Conservation (phyloP, 179 eudicot genomes). For the Beta macrorhiza region DNA sequence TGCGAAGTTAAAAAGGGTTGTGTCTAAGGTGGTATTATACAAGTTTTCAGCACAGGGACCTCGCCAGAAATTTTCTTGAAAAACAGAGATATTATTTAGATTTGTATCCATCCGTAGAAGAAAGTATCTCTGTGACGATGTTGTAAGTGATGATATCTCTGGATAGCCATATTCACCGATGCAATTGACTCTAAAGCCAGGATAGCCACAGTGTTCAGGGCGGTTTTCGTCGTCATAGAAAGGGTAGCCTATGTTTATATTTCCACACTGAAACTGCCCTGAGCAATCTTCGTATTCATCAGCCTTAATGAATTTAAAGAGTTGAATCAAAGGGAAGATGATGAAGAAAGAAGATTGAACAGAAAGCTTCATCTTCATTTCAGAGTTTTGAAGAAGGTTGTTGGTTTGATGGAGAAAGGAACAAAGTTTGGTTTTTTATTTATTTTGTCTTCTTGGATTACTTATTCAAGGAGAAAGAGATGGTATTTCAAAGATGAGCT, state of each 20-base stretch:
- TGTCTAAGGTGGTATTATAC: constrained; percentile 34
- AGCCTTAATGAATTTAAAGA: constrained; percentile 7
- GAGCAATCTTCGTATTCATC: constrained; percentile 25
- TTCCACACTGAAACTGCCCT: constrained; percentile 24
- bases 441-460: neutral
- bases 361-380: constrained; percentile 1
- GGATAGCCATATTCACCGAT: neutral
- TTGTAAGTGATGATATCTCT: neutral
- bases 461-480: neutral
- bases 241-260: constrained; percentile 33
- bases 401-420: neutral
- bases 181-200: constrained; percentile 35
- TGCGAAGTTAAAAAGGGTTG: constrained; percentile 24
- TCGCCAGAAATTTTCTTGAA: constrained; percentile 32
- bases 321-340: constrained; percentile 8
- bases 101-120: constrained; percentile 17
- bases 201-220: constrained; percentile 38
- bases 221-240: constrained; percentile 39
- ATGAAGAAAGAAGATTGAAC: neutral
- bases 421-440: neutral
- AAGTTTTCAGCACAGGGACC: constrained; percentile 23
- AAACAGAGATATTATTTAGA: constrained; percentile 21
- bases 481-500: neutral
- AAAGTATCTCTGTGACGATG: constrained; percentile 2
- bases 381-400: neutral